phyloP scores from a whole-genome alignment of 2,329 filamentous ascomycete genomes.

The Xylariaceae sp. region DNA sequence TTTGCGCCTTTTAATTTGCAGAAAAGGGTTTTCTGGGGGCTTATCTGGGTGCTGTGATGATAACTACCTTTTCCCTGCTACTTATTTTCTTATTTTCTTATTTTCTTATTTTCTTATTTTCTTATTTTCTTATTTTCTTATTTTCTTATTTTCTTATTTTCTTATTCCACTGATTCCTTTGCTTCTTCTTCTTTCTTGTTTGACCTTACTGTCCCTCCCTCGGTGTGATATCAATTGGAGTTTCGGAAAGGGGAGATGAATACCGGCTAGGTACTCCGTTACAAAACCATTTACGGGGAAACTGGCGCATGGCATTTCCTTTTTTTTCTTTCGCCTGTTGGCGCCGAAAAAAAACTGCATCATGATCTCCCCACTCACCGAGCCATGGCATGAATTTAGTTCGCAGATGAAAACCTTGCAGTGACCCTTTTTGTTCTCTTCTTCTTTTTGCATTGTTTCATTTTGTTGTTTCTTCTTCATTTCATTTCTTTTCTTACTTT shows the following conservation, averaged over 20 bases:
- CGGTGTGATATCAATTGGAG: conserved; percentile 28
- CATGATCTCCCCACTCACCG: conserved; percentile 2
- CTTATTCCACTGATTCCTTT: background rate
- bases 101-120: background rate
- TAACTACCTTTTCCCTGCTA: no score
- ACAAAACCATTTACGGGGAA: conserved; percentile 14
- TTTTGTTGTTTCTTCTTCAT: background rate
- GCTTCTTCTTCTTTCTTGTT: conserved; percentile 15
- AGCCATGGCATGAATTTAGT: background rate
- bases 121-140: no score
- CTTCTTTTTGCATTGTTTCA: background rate
- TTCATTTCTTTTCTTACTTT: conserved; percentile 1
- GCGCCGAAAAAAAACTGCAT: background rate
- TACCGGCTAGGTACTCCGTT: conserved; percentile 10
- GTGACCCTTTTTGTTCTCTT: background rate
- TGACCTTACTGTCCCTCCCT: conserved; percentile 21
- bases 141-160: conserved; percentile 3
- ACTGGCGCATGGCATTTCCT: conserved; percentile 17
- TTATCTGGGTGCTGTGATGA: conserved; percentile 1
- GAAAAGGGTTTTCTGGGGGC: background rate
- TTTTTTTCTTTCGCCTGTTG: background rate
- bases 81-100: conserved; percentile 1
- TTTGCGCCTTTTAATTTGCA: no score
- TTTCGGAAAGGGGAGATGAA: conserved; percentile 23
- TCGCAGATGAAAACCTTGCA: background rate